Evolutionary conservation across 2,329 filamentous ascomycete species (phyloP).

Genomic region (Ascochyta rabiei): DNA sequence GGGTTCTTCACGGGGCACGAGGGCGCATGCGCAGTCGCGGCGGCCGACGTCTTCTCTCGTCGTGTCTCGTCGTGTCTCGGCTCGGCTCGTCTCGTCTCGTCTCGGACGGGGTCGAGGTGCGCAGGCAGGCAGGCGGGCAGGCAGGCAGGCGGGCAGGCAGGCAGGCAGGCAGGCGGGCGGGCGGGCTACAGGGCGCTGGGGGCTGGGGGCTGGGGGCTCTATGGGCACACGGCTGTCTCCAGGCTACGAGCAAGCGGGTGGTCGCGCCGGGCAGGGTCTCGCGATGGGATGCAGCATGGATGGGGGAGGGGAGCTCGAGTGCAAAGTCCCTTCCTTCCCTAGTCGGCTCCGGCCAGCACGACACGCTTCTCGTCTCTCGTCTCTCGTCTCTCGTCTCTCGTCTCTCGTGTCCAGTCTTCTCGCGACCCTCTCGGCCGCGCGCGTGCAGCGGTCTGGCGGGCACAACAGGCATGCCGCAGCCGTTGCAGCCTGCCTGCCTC

Average conservation of each 20-base stretch:
- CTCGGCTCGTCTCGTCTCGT: too few species aligned
- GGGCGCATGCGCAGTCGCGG: constrained; percentile 26
- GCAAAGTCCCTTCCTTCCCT: constrained; percentile 10
- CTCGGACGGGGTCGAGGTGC: constrained; percentile 25
- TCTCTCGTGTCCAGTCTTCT: too few species aligned
- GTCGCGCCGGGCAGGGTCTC: constrained; percentile 7
- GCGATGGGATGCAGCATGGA: constrained; percentile 1
- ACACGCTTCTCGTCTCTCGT: constrained; percentile 2
- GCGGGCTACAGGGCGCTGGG: background rate
- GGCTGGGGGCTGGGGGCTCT: background rate
- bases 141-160: too few species aligned
- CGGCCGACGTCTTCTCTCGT: background rate
- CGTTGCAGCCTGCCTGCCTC: background rate
- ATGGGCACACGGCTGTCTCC: too few species aligned
- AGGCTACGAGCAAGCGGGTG: background rate
- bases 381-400: too few species aligned
- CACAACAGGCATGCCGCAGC: background rate
- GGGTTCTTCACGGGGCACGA: constrained; percentile 15
- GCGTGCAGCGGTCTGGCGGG: background rate
- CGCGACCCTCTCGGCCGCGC: background rate
- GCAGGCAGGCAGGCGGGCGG: too few species aligned
- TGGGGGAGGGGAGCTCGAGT: constrained; percentile 5
- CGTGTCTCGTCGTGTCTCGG: too few species aligned
- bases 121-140: background rate
- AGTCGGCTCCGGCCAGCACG: background rate